phyloP scores from a whole-genome alignment of 2,329 filamentous ascomycete species.

The Neofusicoccum cordaticola region DNA sequence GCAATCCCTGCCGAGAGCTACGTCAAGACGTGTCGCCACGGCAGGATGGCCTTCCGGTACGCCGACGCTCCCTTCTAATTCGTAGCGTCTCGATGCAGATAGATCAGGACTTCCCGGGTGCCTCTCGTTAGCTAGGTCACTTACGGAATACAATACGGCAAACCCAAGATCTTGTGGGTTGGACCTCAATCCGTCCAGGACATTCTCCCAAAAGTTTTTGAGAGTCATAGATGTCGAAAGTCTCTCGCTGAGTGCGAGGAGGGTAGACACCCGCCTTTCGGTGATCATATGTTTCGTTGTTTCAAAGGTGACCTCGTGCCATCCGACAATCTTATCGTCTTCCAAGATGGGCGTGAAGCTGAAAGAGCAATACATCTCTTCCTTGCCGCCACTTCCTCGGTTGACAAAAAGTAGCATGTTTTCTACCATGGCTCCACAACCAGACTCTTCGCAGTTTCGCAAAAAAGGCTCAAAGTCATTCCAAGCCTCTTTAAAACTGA shows the following conservation, averaged over 20 bases:
- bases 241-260: slow-evolving; percentile 15
- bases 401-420: slow-evolving; percentile 18
- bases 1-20: slow-evolving; percentile 11
- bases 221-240: not conserved
- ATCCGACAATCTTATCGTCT: slow-evolving; percentile 16
- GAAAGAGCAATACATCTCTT: slow-evolving; percentile 20
- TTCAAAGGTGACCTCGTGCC: slow-evolving; percentile 14
- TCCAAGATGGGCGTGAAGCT: slow-evolving; percentile 17
- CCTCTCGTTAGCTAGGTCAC: slow-evolving; percentile 28
- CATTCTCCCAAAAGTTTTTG: slow-evolving; percentile 17
- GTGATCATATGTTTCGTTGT: slow-evolving; percentile 19
- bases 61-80: slow-evolving; percentile 32
- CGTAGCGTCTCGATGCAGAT: slow-evolving; percentile 28
- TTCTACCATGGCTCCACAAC: slow-evolving; percentile 16
- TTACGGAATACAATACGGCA: slow-evolving; percentile 32
- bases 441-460: slow-evolving; percentile 13
- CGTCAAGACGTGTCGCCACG: slow-evolving; percentile 12
- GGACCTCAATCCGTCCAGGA: slow-evolving; percentile 25
- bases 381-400: slow-evolving; percentile 2
- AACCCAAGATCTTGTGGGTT: slow-evolving; percentile 33
- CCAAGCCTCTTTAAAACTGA: slow-evolving; percentile 70
- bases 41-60: slow-evolving; percentile 29
- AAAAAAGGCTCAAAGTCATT: slow-evolving; percentile 50
- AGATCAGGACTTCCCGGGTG: slow-evolving; percentile 27
- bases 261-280: slow-evolving; percentile 11